Percentiles rank a stretch among this genome's conserved stretches.
phyloP scores from a whole-genome alignment of 495 filamentous ascomycete species.

The Hyphodiscus hymeniophilus region DNA sequence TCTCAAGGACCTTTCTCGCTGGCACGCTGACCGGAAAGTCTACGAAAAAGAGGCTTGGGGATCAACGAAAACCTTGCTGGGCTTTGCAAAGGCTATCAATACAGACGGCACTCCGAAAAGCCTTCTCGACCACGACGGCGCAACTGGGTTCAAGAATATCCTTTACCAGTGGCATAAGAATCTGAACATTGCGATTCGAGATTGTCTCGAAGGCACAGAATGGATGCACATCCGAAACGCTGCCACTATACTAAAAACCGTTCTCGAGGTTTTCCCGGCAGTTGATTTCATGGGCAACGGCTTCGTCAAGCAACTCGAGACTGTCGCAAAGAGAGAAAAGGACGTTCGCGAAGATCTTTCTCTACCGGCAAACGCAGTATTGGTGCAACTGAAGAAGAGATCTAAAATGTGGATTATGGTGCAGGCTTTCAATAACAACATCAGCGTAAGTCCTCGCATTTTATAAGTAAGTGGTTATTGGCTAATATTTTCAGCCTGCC shows the following conservation, averaged over 20 bases:
- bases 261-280: slow-evolving; percentile 72
- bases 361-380: slow-evolving; percentile 75
- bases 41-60: slow-evolving; percentile 75
- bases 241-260: slow-evolving; percentile 78
- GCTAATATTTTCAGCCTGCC: slow-evolving; percentile 16
- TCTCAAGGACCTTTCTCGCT: slow-evolving; percentile 58
- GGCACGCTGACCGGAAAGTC: slow-evolving; percentile 68
- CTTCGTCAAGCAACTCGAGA: slow-evolving; percentile 59
- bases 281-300: slow-evolving; percentile 80
- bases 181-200: slow-evolving; percentile 64
- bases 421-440: slow-evolving; percentile 59
- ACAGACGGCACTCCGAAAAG: slow-evolving; percentile 55
- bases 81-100: slow-evolving; percentile 53
- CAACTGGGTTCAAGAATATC: slow-evolving; percentile 57
- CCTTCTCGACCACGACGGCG: slow-evolving; percentile 71
- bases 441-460: slow-evolving; percentile 31
- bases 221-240: slow-evolving; percentile 99
- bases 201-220: slow-evolving; percentile 69
- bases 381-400: slow-evolving; percentile 71
- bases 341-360: slow-evolving; percentile 82
- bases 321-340: slow-evolving; percentile 64
- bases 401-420: slow-evolving; percentile 79
- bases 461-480: slow-evolving; percentile 23
- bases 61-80: slow-evolving; percentile 26
- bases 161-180: slow-evolving; percentile 86